Evolutionary conservation across 2,329 filamentous ascomycete genomes (phyloP).

Genomic region (Diaporthe caulivora): DNA sequence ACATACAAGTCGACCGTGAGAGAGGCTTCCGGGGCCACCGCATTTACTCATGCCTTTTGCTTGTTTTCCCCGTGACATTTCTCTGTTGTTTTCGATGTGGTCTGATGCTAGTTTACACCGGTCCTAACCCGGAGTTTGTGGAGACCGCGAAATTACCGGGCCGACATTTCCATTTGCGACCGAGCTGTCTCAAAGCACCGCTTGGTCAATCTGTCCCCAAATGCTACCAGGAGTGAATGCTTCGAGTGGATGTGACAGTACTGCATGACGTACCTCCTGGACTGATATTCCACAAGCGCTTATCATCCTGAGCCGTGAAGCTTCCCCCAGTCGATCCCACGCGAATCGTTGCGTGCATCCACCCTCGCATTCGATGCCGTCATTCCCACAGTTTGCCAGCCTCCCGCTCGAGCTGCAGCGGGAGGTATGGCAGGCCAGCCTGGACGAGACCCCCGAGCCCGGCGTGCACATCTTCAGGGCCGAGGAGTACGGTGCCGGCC

Average conservation of each 20-base stretch:
- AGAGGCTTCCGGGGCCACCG: too few species aligned
- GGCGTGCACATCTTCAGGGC: background rate
- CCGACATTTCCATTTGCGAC: background rate
- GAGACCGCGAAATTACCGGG: background rate
- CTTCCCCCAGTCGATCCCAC: too few species aligned
- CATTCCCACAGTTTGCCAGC: conserved; percentile 8
- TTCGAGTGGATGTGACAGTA: too few species aligned
- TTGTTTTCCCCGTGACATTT: too few species aligned
- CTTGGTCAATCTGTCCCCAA: background rate
- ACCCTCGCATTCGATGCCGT: background rate
- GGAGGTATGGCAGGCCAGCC: conserved; percentile 5
- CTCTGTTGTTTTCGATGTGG: too few species aligned
- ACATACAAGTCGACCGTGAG: too few species aligned
- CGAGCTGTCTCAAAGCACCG: background rate
- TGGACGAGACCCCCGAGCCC: background rate
- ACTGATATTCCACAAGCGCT: background rate
- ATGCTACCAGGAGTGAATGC: too few species aligned
- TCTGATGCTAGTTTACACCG: background rate
- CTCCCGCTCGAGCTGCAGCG: conserved; percentile 21
- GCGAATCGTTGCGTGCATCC: rapidly evolving
- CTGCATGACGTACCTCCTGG: too few species aligned
- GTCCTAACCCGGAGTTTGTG: background rate
- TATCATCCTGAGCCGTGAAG: too few species aligned
- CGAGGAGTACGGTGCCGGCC: background rate
- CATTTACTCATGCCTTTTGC: too few species aligned